These are phyloP conservation scores for Diaporthe sp. DNA, from an alignment of 2,329 filamentous ascomycete species.

Conservation along the genomic window DNA sequence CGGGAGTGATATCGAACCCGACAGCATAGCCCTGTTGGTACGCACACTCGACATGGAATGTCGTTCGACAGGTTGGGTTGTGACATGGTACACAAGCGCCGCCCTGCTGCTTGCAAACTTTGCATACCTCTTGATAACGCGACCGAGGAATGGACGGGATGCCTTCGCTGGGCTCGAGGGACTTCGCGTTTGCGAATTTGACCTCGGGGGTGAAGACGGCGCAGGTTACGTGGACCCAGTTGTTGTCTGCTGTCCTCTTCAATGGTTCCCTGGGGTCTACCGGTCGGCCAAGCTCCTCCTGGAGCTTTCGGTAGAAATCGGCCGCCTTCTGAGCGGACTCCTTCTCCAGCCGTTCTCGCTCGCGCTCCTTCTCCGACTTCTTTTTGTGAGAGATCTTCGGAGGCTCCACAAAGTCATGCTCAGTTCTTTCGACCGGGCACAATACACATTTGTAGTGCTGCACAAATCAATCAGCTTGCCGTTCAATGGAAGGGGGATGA, in stretches of 20 bases:
- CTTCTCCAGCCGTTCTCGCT: constrained; percentile 88
- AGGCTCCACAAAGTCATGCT: constrained; percentile 86
- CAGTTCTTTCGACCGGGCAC: constrained; percentile 86
- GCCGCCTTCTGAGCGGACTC: constrained; percentile 85
- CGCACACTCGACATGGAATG: constrained; percentile 92
- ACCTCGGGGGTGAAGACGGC: constrained; percentile 93
- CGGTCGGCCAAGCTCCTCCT: constrained; percentile 87
- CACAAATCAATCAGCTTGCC: constrained; percentile 27
- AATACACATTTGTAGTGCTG: constrained; percentile 93
- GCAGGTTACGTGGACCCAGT: constrained; percentile 97
- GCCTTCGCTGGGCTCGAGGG: constrained; percentile 89
- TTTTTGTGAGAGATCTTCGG: constrained; percentile 90
- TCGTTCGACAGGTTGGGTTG: constrained; percentile 69
- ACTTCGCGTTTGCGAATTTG: constrained; percentile 88
- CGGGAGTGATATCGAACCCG: constrained; percentile 90
- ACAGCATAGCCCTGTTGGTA: constrained; percentile 85
- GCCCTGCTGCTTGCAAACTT: constrained; percentile 80
- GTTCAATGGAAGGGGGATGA: background rate
- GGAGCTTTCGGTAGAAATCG: constrained; percentile 85
- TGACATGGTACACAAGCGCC: constrained; percentile 90
- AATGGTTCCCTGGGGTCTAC: constrained; percentile 88
- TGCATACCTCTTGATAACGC: constrained; percentile 84
- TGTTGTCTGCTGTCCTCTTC: constrained; percentile 95
- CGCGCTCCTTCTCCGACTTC: constrained; percentile 86
- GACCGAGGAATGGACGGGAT: constrained; percentile 84